Evolutionary conservation across 495 filamentous ascomycete genomes (phyloP).

Genomic region (Penicillium bovifimosum): DNA sequence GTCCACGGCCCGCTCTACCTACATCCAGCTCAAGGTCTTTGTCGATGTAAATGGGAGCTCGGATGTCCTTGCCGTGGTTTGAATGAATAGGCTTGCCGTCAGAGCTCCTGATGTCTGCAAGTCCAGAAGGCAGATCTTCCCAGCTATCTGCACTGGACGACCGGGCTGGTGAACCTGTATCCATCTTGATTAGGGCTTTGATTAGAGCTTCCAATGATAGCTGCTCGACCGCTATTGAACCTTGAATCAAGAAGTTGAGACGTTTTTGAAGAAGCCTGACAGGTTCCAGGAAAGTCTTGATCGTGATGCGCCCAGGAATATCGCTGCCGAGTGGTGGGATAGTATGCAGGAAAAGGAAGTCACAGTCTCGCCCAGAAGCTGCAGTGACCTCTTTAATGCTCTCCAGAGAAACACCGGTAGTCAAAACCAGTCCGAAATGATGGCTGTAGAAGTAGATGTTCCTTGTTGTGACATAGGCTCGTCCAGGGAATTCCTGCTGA

Average conservation of each 20-base stretch:
- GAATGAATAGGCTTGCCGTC: slow-evolving; percentile 15
- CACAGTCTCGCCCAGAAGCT: slow-evolving; percentile 82
- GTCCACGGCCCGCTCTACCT: slow-evolving; percentile 35
- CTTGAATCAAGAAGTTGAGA: slow-evolving; percentile 76
- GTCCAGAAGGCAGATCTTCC: slow-evolving; percentile 70
- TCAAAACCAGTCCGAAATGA: slow-evolving; percentile 84
- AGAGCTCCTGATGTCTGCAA: slow-evolving; percentile 39
- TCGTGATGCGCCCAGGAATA: slow-evolving; percentile 65
- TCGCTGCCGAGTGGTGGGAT: slow-evolving; percentile 55
- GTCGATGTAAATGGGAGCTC: slow-evolving; percentile 57
- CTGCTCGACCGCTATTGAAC: slow-evolving; percentile 60
- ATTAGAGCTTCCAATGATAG: slow-evolving; percentile 59
- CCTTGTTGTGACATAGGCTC: slow-evolving; percentile 79
- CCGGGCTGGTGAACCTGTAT: slow-evolving; percentile 54
- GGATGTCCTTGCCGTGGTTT: slow-evolving; percentile 49
- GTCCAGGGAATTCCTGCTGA: slow-evolving; percentile 75
- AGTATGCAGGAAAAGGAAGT: slow-evolving; percentile 87
- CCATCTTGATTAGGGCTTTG: slow-evolving; percentile 61
- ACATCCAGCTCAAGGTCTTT: slow-evolving; percentile 50
- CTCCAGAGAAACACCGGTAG: slow-evolving; percentile 66
- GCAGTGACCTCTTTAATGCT: slow-evolving; percentile 82
- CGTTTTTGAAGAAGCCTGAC: slow-evolving; percentile 74
- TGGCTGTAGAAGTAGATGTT: slow-evolving; percentile 95
- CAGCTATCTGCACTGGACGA: slow-evolving; percentile 83
- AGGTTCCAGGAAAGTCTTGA: slow-evolving; percentile 91